Evolutionary conservation across 805 yeast species (phyloP), one percentile per base, ranked within the genome.

Genomic region (Metschnikowia cubensis): DNA sequence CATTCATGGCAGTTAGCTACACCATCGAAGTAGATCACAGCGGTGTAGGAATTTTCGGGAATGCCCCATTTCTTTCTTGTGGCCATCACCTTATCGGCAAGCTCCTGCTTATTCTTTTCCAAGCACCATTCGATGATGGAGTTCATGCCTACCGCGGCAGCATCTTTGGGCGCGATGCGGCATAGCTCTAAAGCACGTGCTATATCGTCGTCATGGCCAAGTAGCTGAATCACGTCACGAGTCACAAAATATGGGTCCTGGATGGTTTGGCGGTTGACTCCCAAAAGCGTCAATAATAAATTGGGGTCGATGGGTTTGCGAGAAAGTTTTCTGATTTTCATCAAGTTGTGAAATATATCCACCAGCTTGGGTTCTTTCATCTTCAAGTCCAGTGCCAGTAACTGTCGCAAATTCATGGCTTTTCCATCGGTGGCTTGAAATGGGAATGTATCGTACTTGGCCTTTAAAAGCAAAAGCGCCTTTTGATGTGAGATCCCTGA

Each of bases 21-120:
- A 1, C 76, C 76, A 45, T 65, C 62, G 50, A 69, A 73, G 17
- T 70, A 58, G 7, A 67, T 66, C 4, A 69, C 61, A 45, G 63
- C 67, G 6, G 73, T 69, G 29, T 68, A 69, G n/a, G 79, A 77
- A 56, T 83, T 80, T 4, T 75, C 68, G 2, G 77, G 75, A 11
- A 82, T 73, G 0, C 77, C 79, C 83, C 87, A 79, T 60, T 83
- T 85, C 56, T 81, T 83, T 45, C 88, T 69, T 66, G 78, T 75
- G 45, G 75, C 73, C 51, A 75, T 74, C 17, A 80, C 55, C 37
- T 78, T 78, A 22, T 84, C 49, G 0, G 86, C 85, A 6, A 70
- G 72, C 41, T 75, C 73, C 0, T 75, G 62, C 20, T 75, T 73
- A 2, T 76, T 73, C 7, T 69, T 57, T 6, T 63, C 62, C 3